A percentile compares a stretch with the other conserved stretches of the same genome.
Conservation (phyloP, 768 basidiomycete genomes). For the Tylopilus cervinicoccineus region DNA sequence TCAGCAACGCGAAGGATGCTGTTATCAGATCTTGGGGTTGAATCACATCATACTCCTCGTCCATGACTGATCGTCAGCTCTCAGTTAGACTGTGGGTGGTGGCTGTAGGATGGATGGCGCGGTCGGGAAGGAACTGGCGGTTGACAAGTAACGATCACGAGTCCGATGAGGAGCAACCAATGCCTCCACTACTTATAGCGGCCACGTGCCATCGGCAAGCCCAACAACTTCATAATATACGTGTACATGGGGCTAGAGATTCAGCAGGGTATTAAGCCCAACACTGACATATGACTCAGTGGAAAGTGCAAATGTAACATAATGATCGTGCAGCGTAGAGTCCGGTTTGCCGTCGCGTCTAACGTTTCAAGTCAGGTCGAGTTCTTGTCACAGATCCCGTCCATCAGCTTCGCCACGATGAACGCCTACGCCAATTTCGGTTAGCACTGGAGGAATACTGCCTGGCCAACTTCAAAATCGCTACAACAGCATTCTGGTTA, state of each 20-base stretch:
- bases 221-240: slow-evolving; percentile 12
- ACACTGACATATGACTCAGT: slow-evolving; percentile 1
- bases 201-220: slow-evolving; percentile 23
- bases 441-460: slow-evolving; percentile 19
- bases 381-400: not conserved
- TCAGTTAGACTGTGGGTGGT: slow-evolving; percentile 9
- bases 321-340: not conserved
- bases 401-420: slow-evolving; percentile 21
- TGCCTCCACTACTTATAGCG: slow-evolving; percentile 26
- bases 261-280: slow-evolving; percentile 8
- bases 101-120: slow-evolving; percentile 9
- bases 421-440: slow-evolving; percentile 18
- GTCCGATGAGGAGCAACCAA: not conserved
- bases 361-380: slow-evolving; percentile 8
- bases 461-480: slow-evolving; percentile 24
- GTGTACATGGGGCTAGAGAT: not conserved
- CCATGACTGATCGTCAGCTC: slow-evolving; percentile 55
- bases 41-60: slow-evolving; percentile 96
- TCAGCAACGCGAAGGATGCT: slow-evolving; percentile 11
- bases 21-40: slow-evolving; percentile 16
- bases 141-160: slow-evolving; percentile 14
- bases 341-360: not conserved
- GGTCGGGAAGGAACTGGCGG: slow-evolving; percentile 5
- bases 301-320: slow-evolving; percentile 1
- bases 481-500: slow-evolving; percentile 13